Evolutionary conservation across 2,329 filamentous ascomycete genomes (phyloP), one percentile per base, ranked within the genome.

Genomic region (Trichoderma endophyticum): DNA sequence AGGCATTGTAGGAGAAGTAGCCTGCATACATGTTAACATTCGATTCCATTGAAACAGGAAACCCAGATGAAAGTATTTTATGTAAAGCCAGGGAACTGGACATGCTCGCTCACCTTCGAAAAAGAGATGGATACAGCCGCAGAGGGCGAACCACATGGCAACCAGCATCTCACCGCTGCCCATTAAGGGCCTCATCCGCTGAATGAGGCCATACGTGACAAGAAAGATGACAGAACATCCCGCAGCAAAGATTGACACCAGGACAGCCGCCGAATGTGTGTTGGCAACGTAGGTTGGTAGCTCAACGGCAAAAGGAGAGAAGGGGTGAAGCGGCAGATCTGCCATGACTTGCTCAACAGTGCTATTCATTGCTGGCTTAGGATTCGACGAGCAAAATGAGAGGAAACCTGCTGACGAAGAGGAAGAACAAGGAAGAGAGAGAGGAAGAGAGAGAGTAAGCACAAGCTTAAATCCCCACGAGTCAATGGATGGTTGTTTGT

Each of bases 121-220:
- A 74, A 83, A 80, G 26, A 83, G 67, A 73, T 84, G 83, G 73
- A 84, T 84, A 73, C 75, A 87, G 79, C 83, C 87, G 86, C 91
- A 93, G 15, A 95, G 84, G 26, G 91, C 86, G 80, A 95, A 95
- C 93, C 93, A 95, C 81, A 93, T 81, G 26, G 91, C 87, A 5
- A 87, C 87, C 14, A 86, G 75, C 60, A 89, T 84, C 75, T 94
- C 92, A 30, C 79, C 79, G 8, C 76, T 80, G 39, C 84, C 82
- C 67, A 93, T 78, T 11, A 80, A 83, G 2, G 89, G 88, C 21
- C 88, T 84, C 54, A 85, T 77, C 72, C 81, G 82, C 75, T 86
- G 88, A 73, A 88, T 84, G 43, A 90, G 74, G 9, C 85, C 72
- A 70, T 87, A 87, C 4, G 90, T 90, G 8, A 84, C 77, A 28